Conservation (phyloP, 352 stramenopile species). For the Pythium diclinum region DNA sequence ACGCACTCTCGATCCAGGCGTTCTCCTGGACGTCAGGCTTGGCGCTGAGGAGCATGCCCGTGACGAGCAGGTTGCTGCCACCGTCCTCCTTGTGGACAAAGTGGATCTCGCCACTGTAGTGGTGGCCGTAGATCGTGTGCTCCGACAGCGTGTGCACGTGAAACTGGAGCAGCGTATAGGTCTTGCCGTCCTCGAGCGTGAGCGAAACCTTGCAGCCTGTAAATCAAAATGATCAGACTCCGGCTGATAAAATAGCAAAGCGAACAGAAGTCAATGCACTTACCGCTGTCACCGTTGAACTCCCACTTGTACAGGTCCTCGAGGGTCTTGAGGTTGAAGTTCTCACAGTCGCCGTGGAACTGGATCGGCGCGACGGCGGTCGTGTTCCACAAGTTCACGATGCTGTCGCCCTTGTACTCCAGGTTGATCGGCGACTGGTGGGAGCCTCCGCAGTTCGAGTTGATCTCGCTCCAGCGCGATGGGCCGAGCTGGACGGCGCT, state of each 20-base stretch:
- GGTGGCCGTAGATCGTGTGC: conserved; percentile 51
- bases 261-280: background rate
- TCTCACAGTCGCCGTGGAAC: conserved; percentile 44
- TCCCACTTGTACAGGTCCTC: conserved; percentile 67
- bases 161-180: conserved; percentile 59
- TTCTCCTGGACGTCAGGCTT: conserved; percentile 34
- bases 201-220: conserved; percentile 53
- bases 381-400: conserved; percentile 46
- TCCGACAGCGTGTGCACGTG: conserved; percentile 57
- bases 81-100: conserved; percentile 52
- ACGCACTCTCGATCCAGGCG: conserved; percentile 46
- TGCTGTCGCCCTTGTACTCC: conserved; percentile 31
- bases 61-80: conserved; percentile 36
- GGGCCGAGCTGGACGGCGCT: conserved; percentile 33
- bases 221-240: background rate
- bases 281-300: conserved; percentile 38
- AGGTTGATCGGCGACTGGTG: conserved; percentile 64
- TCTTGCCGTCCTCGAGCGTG: conserved; percentile 38
- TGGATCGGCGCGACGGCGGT: conserved; percentile 41
- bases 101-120: conserved; percentile 51
- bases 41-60: conserved; percentile 45
- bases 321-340: conserved; percentile 57
- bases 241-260: too few relatives aligned
- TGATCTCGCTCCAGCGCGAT: conserved; percentile 41
- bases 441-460: conserved; percentile 32